A percentile compares a stretch with the other conserved stretches of the same genome.
Evolutionary conservation across 192 early-diverging fungal species (phyloP).

Genomic region (Gamsiella multidivaricata): DNA sequence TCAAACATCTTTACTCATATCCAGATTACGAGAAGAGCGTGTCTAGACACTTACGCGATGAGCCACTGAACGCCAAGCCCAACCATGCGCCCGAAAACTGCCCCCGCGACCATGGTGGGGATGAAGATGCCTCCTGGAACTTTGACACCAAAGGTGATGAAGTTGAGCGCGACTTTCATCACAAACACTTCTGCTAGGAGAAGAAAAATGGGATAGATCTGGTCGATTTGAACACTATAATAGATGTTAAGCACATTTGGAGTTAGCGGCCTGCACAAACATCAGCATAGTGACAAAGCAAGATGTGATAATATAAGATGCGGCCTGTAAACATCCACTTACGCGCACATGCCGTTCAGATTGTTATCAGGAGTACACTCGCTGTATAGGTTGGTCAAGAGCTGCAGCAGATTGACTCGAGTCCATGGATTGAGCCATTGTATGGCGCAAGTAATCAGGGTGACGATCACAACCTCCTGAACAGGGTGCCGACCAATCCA

Average conservation of each 20-base stretch:
- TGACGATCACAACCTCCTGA: slow-evolving; percentile 78
- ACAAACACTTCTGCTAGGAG: slow-evolving; percentile 40
- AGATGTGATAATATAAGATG: too few species aligned
- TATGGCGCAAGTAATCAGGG: slow-evolving; percentile 74
- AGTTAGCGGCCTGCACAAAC: too few species aligned
- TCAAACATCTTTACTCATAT: background rate
- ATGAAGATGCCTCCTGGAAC: slow-evolving; percentile 88
- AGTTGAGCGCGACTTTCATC: slow-evolving; percentile 68
- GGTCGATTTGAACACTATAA: slow-evolving; percentile 25
- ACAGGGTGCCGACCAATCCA: slow-evolving; percentile 78
- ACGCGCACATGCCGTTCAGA: slow-evolving; percentile 54
- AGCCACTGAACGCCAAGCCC: slow-evolving; percentile 84
- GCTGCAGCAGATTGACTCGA: slow-evolving; percentile 43
- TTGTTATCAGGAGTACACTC: slow-evolving; percentile 41
- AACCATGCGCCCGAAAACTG: slow-evolving; percentile 90
- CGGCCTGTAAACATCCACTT: too few species aligned
- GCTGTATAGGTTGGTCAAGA: slow-evolving; percentile 48
- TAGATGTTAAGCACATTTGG: too few species aligned
- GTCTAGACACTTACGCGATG: slow-evolving; percentile 49
- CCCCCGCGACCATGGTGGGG: slow-evolving; percentile 90
- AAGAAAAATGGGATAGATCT: slow-evolving; percentile 48
- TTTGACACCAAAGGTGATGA: slow-evolving; percentile 77
- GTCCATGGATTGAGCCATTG: slow-evolving; percentile 57
- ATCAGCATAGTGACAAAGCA: too few species aligned
- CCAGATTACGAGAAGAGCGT: background rate